phyloP scores from a whole-genome alignment of 2,329 filamentous ascomycete genomes.

The Fonsecaea multimorphosa region DNA sequence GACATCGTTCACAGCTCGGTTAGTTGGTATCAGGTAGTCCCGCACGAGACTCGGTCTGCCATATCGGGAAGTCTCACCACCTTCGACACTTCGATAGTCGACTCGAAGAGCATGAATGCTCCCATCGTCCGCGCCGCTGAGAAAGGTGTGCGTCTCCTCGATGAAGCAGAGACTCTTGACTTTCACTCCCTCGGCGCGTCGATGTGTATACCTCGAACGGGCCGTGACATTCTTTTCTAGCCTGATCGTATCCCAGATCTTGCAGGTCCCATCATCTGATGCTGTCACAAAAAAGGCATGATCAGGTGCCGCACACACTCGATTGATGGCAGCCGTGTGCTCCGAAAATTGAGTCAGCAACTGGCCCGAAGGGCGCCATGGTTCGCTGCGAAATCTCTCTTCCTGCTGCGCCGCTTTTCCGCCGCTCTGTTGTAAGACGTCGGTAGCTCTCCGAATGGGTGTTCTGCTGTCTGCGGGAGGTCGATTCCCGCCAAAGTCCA shows the following conservation, averaged over 20 bases:
- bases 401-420: constrained; percentile 30
- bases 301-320: constrained; percentile 82
- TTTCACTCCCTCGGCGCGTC: constrained; percentile 71
- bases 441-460: constrained; percentile 61
- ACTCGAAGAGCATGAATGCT: constrained; percentile 88
- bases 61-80: constrained; percentile 71
- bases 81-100: constrained; percentile 65
- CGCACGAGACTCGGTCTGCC: constrained; percentile 77
- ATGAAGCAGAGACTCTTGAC: constrained; percentile 88
- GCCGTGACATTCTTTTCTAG: constrained; percentile 91
- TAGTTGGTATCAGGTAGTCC: constrained; percentile 73
- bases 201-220: constrained; percentile 83
- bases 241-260: constrained; percentile 88
- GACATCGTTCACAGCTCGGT: constrained; percentile 68
- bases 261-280: constrained; percentile 87
- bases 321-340: constrained; percentile 80
- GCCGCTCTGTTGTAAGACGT: constrained; percentile 48
- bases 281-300: constrained; percentile 94
- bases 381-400: constrained; percentile 47
- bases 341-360: constrained; percentile 89
- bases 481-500: constrained; percentile 78
- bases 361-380: constrained; percentile 83
- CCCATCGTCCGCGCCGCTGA: constrained; percentile 88
- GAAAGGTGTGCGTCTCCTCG: constrained; percentile 90
- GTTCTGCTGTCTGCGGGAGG: constrained; percentile 65